Conservation (phyloP, 2,329 filamentous ascomycete species). For the Apiospora phragmitis region DNA sequence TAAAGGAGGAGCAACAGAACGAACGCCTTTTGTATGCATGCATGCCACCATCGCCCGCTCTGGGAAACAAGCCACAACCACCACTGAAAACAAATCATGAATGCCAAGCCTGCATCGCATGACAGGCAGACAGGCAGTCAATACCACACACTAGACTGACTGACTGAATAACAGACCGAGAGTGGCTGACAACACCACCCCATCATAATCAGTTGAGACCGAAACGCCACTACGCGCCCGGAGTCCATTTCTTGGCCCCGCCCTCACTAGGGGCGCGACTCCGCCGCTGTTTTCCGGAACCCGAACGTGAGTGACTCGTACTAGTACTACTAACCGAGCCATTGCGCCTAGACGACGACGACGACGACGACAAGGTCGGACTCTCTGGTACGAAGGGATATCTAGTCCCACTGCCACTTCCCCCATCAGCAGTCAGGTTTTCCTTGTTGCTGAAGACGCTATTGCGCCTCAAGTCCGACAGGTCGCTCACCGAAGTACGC, state of each 20-base stretch:
- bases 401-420: background rate
- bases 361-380: background rate
- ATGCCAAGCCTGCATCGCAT: background rate
- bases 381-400: conserved; percentile 8
- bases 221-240: conserved; percentile 12
- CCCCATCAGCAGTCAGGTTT: background rate
- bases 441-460: conserved; percentile 17
- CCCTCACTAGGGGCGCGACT: conserved; percentile 15
- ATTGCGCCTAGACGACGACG: background rate
- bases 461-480: conserved; percentile 3
- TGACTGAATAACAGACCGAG: too few species aligned
- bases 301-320: conserved; percentile 9
- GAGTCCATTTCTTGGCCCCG: conserved; percentile 12
- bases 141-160: background rate
- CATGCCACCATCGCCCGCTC: background rate
- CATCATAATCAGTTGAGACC: background rate
- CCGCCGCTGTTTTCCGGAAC: conserved; percentile 13
- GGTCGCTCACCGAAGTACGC: conserved; percentile 1
- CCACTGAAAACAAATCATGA: background rate
- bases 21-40: conserved; percentile 2
- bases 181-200: background rate
- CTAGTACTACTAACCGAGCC: conserved; percentile 4
- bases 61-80: background rate
- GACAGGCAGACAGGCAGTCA: background rate
- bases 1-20: background rate